Evolutionary conservation across 345 rosid genomes (phyloP), one percentile per base, ranked within the genome.

Genomic region (Gossypium arboreum): DNA sequence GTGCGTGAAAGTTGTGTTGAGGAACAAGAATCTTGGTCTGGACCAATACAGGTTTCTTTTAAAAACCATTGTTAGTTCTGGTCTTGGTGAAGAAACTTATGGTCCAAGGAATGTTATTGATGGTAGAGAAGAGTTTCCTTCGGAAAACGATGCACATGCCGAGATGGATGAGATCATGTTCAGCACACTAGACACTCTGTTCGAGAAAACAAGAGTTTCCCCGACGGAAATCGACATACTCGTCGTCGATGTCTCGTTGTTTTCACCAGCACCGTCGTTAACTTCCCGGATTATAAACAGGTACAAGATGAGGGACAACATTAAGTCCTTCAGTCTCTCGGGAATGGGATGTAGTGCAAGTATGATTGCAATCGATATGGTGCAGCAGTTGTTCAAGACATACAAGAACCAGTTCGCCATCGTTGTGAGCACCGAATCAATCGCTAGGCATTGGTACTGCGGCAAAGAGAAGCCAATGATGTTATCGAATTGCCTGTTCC

Each of bases 331-430:
- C 77, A 93, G 87, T 76, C 81, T 93, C 66, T 80, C 93, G 0
- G 97, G 94, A 9, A 91, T 84, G 90, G 97, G 93, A 7, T 88
- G 92, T 69, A 84, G 92, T 73, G 89, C 91, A 1, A 86, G 94
- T 70, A 73, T 89, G 6, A 82, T 86, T 22, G 82, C 94, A 1
- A 3, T 87, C 12, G 91, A 88, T 16, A 77, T 87, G 1, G 92
- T 88, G 12, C 85, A 85, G 12, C 85, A 83, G 24, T 58, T 88
- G 57, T 91, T 92, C 84, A 89, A 82, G 82, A 71, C 80, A 2
- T 17, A 17, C 3, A 81, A 75, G 62, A 86, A 91, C 57, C 54
- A 78, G 48, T 54, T 80, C 15, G 97, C 94, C 9, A 68, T 92
- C 29, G 90, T 92, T 18, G 91, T 91, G 25, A 92, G 94, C 69